Base-by-base conservation (phyloP, 2,329 filamentous ascomycete species). In the Apiospora arundinis region DNA sequence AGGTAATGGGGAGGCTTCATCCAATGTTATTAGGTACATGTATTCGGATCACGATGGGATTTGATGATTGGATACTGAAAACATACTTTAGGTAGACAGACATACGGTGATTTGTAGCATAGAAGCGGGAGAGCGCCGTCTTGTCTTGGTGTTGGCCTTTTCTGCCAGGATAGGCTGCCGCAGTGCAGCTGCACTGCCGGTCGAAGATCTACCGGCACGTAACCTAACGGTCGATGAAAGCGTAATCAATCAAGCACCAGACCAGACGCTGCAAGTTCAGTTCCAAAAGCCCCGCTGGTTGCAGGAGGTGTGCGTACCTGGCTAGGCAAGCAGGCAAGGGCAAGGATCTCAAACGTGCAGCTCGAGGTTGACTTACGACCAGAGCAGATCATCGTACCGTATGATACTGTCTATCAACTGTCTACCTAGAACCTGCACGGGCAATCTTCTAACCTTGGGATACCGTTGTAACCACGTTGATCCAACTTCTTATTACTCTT, bases 241-340 rank as follows among this genome's bases (percentile, higher is more conserved):
- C 32, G 28, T 37, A 60, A 60, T 60, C 52, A 16, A 21, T 16
- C 52, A 60, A 60, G 52, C 52, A 60, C 40, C 40, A 8, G 18
- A 28, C 49, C 28, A 56, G 9, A 37, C 28, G 52, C 52, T 37
- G 28, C 8, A 32, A 16, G 23, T 40, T 28, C 18, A 4, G 52
- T 37, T 18, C 52, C 52, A 37, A 37, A 60, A 60, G 49, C 49
- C 49, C 49, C 49, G 49, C 25, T 56, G 49, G 2, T 56, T 18
- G 52, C 52, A 60, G 28, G 18, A 63, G 56, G 56, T 40, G 18
- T 21, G 56, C 21, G 56, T 63, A 63, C 56, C 56, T 63, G 56
- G 56, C 56, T 63, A 63, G 56, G 40, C 56, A n/a, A 63, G 56
- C 40, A 63, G 56, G 40, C 56, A n/a, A 63, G 56, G 56, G 56